Evolutionary conservation across 352 stramenopile species (phyloP), one percentile per base, ranked within the genome.

Genomic region (Phytophthora uliginosa): DNA sequence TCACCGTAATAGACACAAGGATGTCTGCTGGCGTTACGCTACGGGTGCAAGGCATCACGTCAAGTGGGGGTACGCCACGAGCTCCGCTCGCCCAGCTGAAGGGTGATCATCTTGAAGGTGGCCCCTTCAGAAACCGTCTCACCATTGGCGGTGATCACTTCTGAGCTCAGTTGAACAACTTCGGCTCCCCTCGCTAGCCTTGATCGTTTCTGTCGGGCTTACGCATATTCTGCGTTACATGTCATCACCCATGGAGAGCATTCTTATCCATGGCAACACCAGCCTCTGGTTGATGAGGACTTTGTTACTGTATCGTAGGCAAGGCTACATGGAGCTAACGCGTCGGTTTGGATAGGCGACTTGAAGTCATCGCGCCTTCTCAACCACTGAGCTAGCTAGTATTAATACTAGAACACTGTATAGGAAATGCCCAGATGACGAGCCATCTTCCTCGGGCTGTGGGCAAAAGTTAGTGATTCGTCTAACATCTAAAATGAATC

Each of bases 21-120:
- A 9, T 15, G 52, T 60, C 66, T 74, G 66, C 20, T 18, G 42
- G 60, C 53, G 57, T 74, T 73, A 63, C 50, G 40, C 59, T 59
- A 73, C 48, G 38, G 33, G 13, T 42, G 17, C 51, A 34, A 52
- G 9, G 7, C 34, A 47, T 36, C 61, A 51, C 45, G 34, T 59
- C 20, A 54, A n/a, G 10, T 54, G 28, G 28, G 31, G 20, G 20
- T 33, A 31, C 26, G 45, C 24, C 33, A 52, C 57, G 53, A 70
- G 24, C 42, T 52, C 60, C 26, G 26, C 45, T 64, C 9, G 34
- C 45, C 56, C 63, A 76, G 69, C 48, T 68, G 63, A 55, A 68
- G 69, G 69, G 53, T 68, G 50, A 57, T 40, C 42, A 64, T 70
- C 63, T 69, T 56, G 63, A 54, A 52, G 62, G 17, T 34, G 24